Evolutionary conservation across 2,329 filamentous ascomycete genomes (phyloP).

Genomic region (Pyrenochaeta sp.): DNA sequence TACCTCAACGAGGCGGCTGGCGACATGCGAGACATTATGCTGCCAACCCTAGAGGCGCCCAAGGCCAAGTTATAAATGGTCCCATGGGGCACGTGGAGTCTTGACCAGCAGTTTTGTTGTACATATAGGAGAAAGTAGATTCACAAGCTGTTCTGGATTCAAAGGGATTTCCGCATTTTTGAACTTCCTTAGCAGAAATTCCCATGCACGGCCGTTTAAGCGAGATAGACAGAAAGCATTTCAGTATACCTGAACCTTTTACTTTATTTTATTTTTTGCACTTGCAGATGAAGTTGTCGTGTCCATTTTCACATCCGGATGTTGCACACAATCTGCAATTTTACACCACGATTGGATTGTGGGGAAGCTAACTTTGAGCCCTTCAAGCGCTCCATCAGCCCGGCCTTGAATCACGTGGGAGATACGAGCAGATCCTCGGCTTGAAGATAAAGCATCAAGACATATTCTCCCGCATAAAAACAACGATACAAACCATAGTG

Average conservation of each 20-base stretch:
- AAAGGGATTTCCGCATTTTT: not conserved
- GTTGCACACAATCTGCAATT: no score
- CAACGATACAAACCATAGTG: not conserved
- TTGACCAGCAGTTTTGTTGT: not conserved
- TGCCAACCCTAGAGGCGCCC: slow-evolving; percentile 78
- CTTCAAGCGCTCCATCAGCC: not conserved
- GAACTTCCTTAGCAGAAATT: not conserved
- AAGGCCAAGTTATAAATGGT: slow-evolving; percentile 83
- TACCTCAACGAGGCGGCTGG: slow-evolving; percentile 93
- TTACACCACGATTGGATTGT: no score
- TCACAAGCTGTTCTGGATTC: not conserved
- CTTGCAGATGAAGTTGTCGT: not conserved
- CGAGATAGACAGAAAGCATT: not conserved
- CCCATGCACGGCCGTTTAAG: not conserved
- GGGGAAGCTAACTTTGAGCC: not conserved
- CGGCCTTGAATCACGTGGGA: not conserved
- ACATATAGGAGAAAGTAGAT: not conserved
- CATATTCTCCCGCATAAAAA: not conserved
- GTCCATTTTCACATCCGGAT: not conserved
- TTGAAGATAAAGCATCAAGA: no score
- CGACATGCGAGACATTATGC: slow-evolving; percentile 86
- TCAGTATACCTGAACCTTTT: no score
- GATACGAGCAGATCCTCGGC: not conserved
- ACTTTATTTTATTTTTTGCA: no score
- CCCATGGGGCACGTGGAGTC: not conserved